Evolutionary conservation across 495 filamentous ascomycete genomes (phyloP), one percentile per base, ranked within the genome.

Genomic region (Xylaria curta): DNA sequence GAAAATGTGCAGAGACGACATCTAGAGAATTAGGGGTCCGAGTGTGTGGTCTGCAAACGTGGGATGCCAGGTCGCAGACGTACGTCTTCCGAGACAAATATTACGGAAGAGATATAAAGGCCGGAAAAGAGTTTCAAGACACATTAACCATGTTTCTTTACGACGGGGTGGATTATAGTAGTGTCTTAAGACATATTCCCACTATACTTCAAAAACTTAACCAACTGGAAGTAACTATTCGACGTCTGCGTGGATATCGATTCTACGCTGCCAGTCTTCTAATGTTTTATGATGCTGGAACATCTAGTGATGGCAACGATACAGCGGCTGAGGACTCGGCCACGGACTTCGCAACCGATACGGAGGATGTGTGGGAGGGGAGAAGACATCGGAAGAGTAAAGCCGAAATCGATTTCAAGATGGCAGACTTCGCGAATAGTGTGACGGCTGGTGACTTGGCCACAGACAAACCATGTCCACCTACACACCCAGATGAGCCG

Each of bases 341-440:
- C 0, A 87, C 82, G 2, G 83, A 86, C 56, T 81, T 84, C 42
- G 77, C 81, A 21, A 86, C 85, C 19, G 87, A 89, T 51, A 84
- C 84, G 26, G 86, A 88, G 69, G 83, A 84, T 62, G 67, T 66
- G 3, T 71, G 75, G 73, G 64, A 71, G 66, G 70, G 56, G 63
- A 82, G 78, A 69, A 77, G 78, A 58, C 80, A 79, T 17, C 81
- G 77, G 58, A 73, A 64, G 46, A 83, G 76, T 69, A 76, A 76
- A 69, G 79, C 82, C 10, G 86, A 90, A 63, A 93, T 99, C 70
- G 92, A 97, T 76, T 87, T 99, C 78, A 98, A 98, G 81, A 97
- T 99, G 78, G 95, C 97, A 56, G 96, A 99, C 79, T 99, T 99
- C 84, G 96, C 96, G 33, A 99, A 99, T 78, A 98, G 95, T 73